Base-by-base conservation (phyloP, 2,329 filamentous ascomycete genomes). In the Microsporum audouinii region DNA sequence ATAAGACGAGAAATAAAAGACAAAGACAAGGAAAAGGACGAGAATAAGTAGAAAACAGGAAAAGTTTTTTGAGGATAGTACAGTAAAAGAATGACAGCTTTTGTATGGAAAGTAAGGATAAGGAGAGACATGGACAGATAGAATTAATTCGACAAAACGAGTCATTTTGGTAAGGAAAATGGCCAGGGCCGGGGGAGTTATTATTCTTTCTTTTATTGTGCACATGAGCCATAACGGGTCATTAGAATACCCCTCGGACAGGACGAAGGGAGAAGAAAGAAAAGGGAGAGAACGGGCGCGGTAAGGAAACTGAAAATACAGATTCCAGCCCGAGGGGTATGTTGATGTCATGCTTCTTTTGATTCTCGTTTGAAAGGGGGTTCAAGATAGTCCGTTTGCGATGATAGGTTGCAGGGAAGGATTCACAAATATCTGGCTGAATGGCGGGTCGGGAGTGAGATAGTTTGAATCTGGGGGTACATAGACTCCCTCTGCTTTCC, bases 391-490 rank as follows among this genome's bases (percentile, higher is more conserved):
- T 38, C 51, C 33, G 8, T 55, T 55, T 8, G 51, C 12, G 14
- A 31, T 33, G 31, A 55, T 34, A 36, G 51, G 51, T 10, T 55
- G 29, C 7, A 41, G 47, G 8, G 57, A 43, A 33, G 76, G 71
- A 63, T 75, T 74, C 58, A 76, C 69, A 62, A 80, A 80, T 27
- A 80, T 78, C 61, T 75, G 75, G 66, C 76, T 77, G 65, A 79
- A 78, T 23, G 76, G 73, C 23, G 76, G 77, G 66, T 77, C 73
- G 41, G 72, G 71, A 33, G 69, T 68, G 23, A 69, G 69, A 1
- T 66, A 63, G 59, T 66, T 65, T 49, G 64, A 63, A 49, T 71
- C 65, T 65, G 63, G 31, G 41, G 63, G 51, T 62, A 64, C 36
- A 68, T 66, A 49, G 12, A 78, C 77, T n/a, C 75, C 75, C 64